Percentiles rank a stretch among this genome's conserved stretches.
These are phyloP conservation scores for Geoglossum glabrum DNA, from an alignment of 495 filamentous ascomycete genomes.

Conservation along the genomic window DNA sequence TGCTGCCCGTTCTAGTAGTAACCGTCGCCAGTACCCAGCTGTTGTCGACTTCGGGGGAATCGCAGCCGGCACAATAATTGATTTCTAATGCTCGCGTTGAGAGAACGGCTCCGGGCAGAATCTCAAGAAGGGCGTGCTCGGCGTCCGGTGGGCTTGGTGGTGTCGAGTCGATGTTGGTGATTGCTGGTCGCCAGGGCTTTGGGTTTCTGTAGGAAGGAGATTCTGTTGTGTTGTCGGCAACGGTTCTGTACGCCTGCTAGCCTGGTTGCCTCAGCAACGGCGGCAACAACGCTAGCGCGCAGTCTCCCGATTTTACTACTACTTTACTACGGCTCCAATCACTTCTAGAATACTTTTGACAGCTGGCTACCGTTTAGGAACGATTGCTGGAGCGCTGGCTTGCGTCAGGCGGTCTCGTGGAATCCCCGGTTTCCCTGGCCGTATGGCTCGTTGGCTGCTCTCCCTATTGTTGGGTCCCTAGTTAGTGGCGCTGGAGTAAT, in stretches of 20 bases:
- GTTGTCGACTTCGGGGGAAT: not conserved
- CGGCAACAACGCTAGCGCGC: not conserved
- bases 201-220: not conserved
- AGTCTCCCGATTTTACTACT: too few relatives aligned
- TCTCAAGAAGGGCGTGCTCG: not conserved
- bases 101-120: not conserved
- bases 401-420: too few relatives aligned
- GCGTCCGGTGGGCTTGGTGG: not conserved
- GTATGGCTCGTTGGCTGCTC: too few relatives aligned
- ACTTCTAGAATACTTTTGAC: too few relatives aligned
- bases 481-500: too few relatives aligned
- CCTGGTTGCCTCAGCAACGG: not conserved
- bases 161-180: not conserved
- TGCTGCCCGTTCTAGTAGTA: not conserved
- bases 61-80: not conserved
- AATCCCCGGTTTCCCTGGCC: too few relatives aligned
- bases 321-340: too few relatives aligned
- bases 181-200: not conserved
- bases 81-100: not conserved
- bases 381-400: too few relatives aligned
- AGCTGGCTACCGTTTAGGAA: too few relatives aligned
- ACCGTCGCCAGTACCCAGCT: not conserved
- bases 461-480: too few relatives aligned
- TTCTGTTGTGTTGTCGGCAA: not conserved
- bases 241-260: not conserved